Evolutionary conservation across 2,329 filamentous ascomycete genomes (phyloP).

Genomic region (Colletotrichum abscissum): DNA sequence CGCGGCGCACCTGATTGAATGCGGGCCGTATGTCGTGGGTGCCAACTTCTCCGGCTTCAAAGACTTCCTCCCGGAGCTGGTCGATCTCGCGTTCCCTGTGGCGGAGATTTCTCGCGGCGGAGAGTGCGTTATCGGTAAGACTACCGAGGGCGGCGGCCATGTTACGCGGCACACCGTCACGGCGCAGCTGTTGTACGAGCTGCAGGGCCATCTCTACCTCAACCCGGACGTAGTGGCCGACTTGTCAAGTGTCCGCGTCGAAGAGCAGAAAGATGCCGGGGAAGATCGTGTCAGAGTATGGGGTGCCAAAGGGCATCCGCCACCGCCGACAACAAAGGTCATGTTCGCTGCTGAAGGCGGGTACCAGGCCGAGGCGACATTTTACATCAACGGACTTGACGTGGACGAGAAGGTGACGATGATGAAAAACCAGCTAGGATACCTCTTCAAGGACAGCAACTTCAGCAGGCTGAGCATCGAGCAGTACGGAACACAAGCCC

Average conservation of each 20-base stretch:
- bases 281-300: conserved; percentile 51
- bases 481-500: conserved; percentile 37
- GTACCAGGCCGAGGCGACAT: conserved; percentile 52
- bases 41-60: conserved; percentile 61
- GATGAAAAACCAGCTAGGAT: conserved; percentile 38
- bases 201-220: conserved; percentile 59
- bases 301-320: conserved; percentile 53
- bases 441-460: conserved; percentile 42
- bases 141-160: conserved; percentile 44
- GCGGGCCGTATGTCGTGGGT: conserved; percentile 61
- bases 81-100: conserved; percentile 59
- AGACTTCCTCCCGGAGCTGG: conserved; percentile 40
- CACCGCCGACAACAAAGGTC: conserved; percentile 62
- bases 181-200: conserved; percentile 61
- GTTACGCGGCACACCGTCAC: conserved; percentile 51
- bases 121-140: conserved; percentile 53
- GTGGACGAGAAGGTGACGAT: conserved; percentile 38
- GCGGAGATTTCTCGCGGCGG: conserved; percentile 59
- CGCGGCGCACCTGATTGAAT: conserved; percentile 63
- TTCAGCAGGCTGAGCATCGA: conserved; percentile 50
- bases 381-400: conserved; percentile 34
- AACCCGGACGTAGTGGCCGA: conserved; percentile 60
- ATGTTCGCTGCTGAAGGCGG: conserved; percentile 62
- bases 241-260: conserved; percentile 47
- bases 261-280: conserved; percentile 42